A percentile compares a stretch with the other conserved stretches of the same genome.
These are phyloP conservation scores for Oehlia diaphana DNA, from an alignment of 192 early-diverging fungal genomes.

Conservation along the genomic window DNA sequence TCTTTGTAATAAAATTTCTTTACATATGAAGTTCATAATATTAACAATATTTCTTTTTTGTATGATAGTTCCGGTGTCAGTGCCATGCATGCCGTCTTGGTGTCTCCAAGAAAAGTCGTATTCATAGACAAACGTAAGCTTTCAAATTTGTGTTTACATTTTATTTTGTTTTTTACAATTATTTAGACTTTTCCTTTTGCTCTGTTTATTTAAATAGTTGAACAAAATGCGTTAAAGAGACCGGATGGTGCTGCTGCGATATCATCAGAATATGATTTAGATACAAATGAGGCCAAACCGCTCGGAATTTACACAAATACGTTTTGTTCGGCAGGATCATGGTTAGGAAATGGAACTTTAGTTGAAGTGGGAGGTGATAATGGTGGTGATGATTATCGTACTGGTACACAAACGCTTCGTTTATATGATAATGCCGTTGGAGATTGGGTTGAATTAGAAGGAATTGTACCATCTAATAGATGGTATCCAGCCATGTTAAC, in stretches of 20 bases:
- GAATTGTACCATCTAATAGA: conserved; percentile 40
- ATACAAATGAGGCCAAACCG: conserved; percentile 40
- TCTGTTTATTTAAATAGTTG: too few relatives aligned
- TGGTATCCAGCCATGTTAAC: conserved; percentile 52
- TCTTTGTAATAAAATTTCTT: too few relatives aligned
- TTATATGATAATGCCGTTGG: neutral
- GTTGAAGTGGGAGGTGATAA: conserved; percentile 50
- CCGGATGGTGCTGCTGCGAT: too few relatives aligned
- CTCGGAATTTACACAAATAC: conserved; percentile 51
- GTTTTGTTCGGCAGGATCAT: conserved; percentile 56
- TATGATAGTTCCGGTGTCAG: conserved; percentile 40
- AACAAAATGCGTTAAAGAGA: too few relatives aligned
- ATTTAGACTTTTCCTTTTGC: too few relatives aligned
- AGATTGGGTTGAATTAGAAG: conserved; percentile 42
- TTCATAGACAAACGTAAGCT: conserved; percentile 46
- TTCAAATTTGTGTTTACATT: conserved; percentile 29
- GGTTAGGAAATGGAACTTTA: conserved; percentile 54
- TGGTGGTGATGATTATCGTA: neutral
- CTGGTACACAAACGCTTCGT: too few relatives aligned
- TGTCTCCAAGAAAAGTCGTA: conserved; percentile 46
- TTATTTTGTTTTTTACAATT: too few relatives aligned
- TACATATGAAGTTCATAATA: too few relatives aligned
- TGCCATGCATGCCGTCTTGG: conserved; percentile 51
- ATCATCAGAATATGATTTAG: conserved; percentile 43
- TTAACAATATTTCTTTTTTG: neutral